Evolutionary conservation across 2,329 filamentous ascomycete genomes (phyloP).

Genomic region (Botrytis byssoidea): DNA sequence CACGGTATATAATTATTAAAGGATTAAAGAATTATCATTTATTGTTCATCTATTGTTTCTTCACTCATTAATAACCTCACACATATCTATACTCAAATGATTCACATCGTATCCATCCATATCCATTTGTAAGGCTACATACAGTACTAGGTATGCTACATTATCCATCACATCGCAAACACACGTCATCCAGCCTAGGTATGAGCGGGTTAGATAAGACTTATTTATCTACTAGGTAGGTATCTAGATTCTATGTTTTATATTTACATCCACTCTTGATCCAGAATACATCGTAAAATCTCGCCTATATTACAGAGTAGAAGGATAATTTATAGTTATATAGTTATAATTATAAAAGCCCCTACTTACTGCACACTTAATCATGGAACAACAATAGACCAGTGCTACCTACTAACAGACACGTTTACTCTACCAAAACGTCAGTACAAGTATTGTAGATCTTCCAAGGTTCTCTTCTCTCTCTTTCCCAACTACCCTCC

Average conservation of each 20-base stretch:
- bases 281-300: background rate
- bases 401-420: background rate
- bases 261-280: background rate
- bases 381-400: no score
- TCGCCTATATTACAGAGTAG: no score
- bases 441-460: background rate
- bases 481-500: background rate
- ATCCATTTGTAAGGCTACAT: background rate
- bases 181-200: background rate
- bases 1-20: background rate
- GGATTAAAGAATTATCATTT: background rate
- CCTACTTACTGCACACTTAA: no score
- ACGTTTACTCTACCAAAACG: background rate
- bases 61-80: background rate
- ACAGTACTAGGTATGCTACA: background rate
- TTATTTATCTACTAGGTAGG: no score
- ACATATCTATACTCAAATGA: background rate
- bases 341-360: no score
- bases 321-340: no score
- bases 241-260: background rate
- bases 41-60: background rate
- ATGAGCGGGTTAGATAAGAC: no score
- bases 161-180: background rate
- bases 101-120: no score
- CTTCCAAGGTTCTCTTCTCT: background rate